These are phyloP conservation scores for Lachnum nothofagi DNA, from an alignment of 2,329 filamentous ascomycete genomes.

Conservation along the genomic window DNA sequence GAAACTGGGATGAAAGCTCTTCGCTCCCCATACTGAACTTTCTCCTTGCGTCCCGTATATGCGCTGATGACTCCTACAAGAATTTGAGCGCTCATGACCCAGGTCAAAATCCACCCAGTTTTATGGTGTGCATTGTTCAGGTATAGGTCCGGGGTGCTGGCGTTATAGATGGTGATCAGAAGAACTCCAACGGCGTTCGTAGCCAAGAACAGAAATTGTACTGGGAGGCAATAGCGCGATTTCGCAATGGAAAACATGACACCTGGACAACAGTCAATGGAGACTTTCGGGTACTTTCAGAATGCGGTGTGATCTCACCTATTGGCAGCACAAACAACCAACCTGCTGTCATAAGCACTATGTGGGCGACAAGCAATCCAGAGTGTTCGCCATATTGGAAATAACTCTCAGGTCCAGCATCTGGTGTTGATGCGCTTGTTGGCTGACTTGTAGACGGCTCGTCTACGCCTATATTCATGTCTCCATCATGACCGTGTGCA, in stretches of 20 bases:
- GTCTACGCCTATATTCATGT: slow-evolving; percentile 31
- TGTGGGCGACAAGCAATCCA: slow-evolving; percentile 49
- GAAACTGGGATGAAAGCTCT: slow-evolving; percentile 60
- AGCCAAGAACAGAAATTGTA: slow-evolving; percentile 63
- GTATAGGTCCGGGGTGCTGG: slow-evolving; percentile 78
- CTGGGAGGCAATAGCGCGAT: slow-evolving; percentile 66
- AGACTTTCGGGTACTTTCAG: background rate
- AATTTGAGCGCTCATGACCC: slow-evolving; percentile 65
- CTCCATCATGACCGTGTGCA: slow-evolving; percentile 28
- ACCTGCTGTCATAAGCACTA: slow-evolving; percentile 60
- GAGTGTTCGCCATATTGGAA: slow-evolving; percentile 38
- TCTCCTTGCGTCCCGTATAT: slow-evolving; percentile 27
- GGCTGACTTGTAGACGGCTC: slow-evolving; percentile 5
- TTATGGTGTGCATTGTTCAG: slow-evolving; percentile 83
- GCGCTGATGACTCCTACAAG: slow-evolving; percentile 43
- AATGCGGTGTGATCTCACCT: slow-evolving; percentile 45
- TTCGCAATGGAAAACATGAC: slow-evolving; percentile 81
- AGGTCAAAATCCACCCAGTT: slow-evolving; percentile 78
- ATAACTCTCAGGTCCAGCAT: slow-evolving; percentile 35
- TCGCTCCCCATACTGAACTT: slow-evolving; percentile 41
- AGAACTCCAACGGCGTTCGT: slow-evolving; percentile 61
- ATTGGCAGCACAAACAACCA: slow-evolving; percentile 68
- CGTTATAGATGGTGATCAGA: slow-evolving; percentile 68
- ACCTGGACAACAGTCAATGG: slow-evolving; percentile 17
- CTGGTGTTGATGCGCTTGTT: slow-evolving; percentile 5